These are phyloP conservation scores for Pelargonium myrrhifolium DNA, from an alignment of 441 rosid genomes.

Conservation along the genomic window DNA sequence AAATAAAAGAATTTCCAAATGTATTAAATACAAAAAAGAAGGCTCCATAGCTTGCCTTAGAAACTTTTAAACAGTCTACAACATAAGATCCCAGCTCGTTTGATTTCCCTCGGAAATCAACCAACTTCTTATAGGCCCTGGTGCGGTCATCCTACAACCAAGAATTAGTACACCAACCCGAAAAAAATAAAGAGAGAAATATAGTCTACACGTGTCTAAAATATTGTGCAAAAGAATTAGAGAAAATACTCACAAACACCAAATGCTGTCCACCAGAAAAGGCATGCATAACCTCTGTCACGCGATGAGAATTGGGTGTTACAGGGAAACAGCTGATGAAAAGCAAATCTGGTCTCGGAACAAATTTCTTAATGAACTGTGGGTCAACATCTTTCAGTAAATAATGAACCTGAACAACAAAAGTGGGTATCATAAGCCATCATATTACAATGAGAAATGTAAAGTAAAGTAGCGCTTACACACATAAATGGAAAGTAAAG, in stretches of 20 bases:
- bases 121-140: constrained; percentile 64
- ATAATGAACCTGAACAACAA: constrained; percentile 43
- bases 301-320: constrained; percentile 81
- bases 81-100: constrained; percentile 72
- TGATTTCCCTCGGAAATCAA: constrained; percentile 58
- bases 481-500: not conserved
- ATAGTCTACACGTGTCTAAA: not conserved
- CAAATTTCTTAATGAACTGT: constrained; percentile 44
- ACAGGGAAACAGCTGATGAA: constrained; percentile 59
- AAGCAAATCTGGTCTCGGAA: constrained; percentile 34
- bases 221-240: not conserved
- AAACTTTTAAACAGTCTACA: constrained; percentile 66
- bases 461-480: not conserved
- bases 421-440: constrained; percentile 10
- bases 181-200: not conserved
- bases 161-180: constrained; percentile 12
- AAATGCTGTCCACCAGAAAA: constrained; percentile 52
- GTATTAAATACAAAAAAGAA: constrained; percentile 8
- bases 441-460: not conserved
- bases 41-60: constrained; percentile 59
- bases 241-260: constrained; percentile 51
- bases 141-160: constrained; percentile 69
- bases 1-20: constrained; percentile 14
- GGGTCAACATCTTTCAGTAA: constrained; percentile 57
- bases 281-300: constrained; percentile 56